A percentile compares a stretch with the other conserved stretches of the same genome.
Conservation (phyloP, 495 filamentous ascomycete species). For the Pseudoneurospora amorphoporcata region DNA sequence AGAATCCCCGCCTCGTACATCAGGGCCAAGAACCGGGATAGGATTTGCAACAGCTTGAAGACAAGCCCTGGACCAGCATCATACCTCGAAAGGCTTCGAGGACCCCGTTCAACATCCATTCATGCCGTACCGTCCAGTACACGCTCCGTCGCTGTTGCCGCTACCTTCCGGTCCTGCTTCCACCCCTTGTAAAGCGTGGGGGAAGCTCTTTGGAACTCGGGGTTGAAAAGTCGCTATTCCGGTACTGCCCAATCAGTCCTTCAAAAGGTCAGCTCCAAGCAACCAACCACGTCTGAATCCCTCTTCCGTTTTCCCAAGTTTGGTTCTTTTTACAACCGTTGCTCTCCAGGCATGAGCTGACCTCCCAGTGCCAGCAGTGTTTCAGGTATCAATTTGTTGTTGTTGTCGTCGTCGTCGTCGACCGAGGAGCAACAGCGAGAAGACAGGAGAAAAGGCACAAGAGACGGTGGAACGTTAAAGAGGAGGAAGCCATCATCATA, state of each 20-base stretch:
- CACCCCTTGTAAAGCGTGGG: neutral
- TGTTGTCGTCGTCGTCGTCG: neutral
- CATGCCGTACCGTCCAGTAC: neutral
- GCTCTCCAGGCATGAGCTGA: neutral
- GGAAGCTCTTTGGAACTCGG: neutral
- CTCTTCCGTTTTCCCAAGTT: neutral
- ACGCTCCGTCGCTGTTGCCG: neutral
- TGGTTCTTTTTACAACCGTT: neutral
- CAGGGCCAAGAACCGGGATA: conserved; percentile 5
- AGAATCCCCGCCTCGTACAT: conserved; percentile 11
- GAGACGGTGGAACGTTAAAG: neutral
- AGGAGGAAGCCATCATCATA: neutral
- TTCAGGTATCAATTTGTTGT: neutral
- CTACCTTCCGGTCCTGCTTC: neutral
- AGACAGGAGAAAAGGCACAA: neutral
- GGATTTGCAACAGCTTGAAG: conserved; percentile 10
- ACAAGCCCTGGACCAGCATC: conserved; percentile 4
- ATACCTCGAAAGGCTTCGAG: neutral
- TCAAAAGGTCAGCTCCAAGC: neutral
- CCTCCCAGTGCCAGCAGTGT: neutral
- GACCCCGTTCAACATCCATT: neutral
- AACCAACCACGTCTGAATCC: neutral
- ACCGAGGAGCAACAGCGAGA: neutral
- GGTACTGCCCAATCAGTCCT: neutral
- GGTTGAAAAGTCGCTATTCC: neutral